Conservation (phyloP, 2,329 filamentous ascomycete genomes). For the Botryotinia calthae region DNA sequence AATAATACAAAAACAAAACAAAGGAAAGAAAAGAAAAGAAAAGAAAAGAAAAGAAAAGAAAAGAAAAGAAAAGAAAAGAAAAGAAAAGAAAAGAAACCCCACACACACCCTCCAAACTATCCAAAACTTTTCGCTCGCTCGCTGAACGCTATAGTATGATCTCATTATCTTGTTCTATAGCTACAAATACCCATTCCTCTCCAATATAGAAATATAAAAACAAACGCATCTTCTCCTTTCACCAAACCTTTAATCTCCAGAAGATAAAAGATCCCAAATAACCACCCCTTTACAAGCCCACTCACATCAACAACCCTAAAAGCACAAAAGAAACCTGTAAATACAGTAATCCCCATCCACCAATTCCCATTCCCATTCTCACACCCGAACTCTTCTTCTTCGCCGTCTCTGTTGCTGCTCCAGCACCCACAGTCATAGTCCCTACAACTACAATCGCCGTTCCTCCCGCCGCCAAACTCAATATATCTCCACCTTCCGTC, state of each 20-base stretch:
- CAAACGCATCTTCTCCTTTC: background rate
- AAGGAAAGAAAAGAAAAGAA: background rate
- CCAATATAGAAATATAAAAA: background rate
- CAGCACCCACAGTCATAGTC: slow-evolving; percentile 31
- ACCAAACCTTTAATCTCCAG: background rate
- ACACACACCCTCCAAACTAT: too few species aligned
- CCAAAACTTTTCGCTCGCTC: background rate
- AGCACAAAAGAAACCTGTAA: slow-evolving; percentile 10
- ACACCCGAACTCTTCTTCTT: slow-evolving; percentile 31
- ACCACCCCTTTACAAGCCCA: background rate
- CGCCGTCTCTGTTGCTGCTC: slow-evolving; percentile 22
- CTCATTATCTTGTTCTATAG: background rate
- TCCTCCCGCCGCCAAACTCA: slow-evolving; percentile 31
- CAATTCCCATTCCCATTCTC: background rate
- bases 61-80: background rate
- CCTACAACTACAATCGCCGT: slow-evolving; percentile 31
- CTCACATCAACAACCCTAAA: background rate
- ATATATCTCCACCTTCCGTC: slow-evolving; percentile 35
- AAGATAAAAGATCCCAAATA: background rate
- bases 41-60: background rate
- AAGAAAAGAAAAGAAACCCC: background rate
- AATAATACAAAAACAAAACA: background rate
- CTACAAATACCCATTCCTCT: background rate
- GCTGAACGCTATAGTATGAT: background rate
- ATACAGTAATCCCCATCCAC: slow-evolving; percentile 6